These are phyloP conservation scores for Golubevia sp. DNA, from an alignment of 1,284 basidiomycete genomes.

Conservation along the genomic window DNA sequence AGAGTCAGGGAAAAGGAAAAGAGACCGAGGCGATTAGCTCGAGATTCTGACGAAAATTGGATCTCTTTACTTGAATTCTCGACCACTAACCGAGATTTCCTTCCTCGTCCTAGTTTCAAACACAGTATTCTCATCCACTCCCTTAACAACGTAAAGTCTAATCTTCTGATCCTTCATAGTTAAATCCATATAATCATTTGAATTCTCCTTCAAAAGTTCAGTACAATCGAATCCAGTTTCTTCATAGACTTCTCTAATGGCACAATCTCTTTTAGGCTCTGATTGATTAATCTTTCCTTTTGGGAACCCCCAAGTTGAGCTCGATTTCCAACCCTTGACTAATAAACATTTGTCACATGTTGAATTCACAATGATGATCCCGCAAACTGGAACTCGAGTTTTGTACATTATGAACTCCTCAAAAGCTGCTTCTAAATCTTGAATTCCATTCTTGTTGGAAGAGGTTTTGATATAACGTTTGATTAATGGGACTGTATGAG, in stretches of 20 bases:
- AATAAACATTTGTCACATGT: constrained; percentile 76
- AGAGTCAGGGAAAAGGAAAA: not conserved
- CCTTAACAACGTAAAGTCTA: constrained; percentile 87
- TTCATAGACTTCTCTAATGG: constrained; percentile 82
- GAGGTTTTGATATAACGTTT: constrained; percentile 46
- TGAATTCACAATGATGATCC: constrained; percentile 90
- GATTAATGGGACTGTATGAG: constrained; percentile 54
- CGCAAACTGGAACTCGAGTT: constrained; percentile 96
- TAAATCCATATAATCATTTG: constrained; percentile 75
- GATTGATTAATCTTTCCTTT: constrained; percentile 98
- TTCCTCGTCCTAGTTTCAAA: constrained; percentile 95
- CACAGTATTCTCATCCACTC: constrained; percentile 83
- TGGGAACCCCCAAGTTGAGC: constrained; percentile 96
- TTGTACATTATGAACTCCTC: constrained; percentile 73
- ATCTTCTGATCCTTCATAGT: constrained; percentile 87
- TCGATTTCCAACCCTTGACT: constrained; percentile 94
- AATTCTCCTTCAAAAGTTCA: constrained; percentile 35
- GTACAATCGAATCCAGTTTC: constrained; percentile 58
- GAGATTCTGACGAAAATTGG: constrained; percentile 1
- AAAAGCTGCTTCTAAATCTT: constrained; percentile 51
- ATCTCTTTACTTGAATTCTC: not conserved
- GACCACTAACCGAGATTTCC: constrained; percentile 93
- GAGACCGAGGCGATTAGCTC: constrained; percentile 6
- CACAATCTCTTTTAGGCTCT: constrained; percentile 72
- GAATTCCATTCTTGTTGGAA: constrained; percentile 21